phyloP scores from a whole-genome alignment of 2,329 filamentous ascomycete species.

The Hypoxylon sp. region DNA sequence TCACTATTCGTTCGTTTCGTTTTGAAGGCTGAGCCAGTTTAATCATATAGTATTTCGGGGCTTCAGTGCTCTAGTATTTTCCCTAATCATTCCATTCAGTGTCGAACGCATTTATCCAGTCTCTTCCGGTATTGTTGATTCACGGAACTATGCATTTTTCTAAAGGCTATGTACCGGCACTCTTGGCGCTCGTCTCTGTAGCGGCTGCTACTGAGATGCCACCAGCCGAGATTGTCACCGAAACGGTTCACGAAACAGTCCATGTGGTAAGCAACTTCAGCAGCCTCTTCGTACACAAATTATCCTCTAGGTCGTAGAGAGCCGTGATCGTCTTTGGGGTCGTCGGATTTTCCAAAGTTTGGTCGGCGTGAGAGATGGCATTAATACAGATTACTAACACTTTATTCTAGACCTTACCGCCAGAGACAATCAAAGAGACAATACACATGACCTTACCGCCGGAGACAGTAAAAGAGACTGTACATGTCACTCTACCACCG shows the following conservation, averaged over 20 bases:
- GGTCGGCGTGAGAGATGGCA: background rate
- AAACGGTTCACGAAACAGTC: conserved; percentile 37
- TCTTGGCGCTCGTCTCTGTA: conserved; percentile 27
- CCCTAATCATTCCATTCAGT: conserved; percentile 20
- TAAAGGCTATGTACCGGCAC: conserved; percentile 22
- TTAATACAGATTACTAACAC: conserved; percentile 14
- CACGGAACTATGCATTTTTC: conserved; percentile 24
- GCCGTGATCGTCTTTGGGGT: background rate
- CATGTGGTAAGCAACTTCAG: conserved; percentile 35
- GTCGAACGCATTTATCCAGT: conserved; percentile 10
- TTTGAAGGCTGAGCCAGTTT: conserved; percentile 41
- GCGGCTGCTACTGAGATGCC: conserved; percentile 31
- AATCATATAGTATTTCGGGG: conserved; percentile 25
- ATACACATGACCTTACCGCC: conserved; percentile 21
- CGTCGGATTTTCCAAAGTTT: background rate
- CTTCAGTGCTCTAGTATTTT: conserved; percentile 21
- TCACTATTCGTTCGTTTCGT: conserved; percentile 39
- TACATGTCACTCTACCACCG: conserved; percentile 36
- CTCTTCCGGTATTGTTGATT: conserved; percentile 8
- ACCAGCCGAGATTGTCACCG: conserved; percentile 22
- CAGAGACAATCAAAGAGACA: conserved; percentile 32
- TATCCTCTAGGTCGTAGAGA: background rate
- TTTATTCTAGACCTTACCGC: conserved; percentile 20
- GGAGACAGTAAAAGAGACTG: conserved; percentile 27
- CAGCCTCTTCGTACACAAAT: background rate